Conservation (phyloP, 2,329 filamentous ascomycete genomes). For the Blastomyces parvus region DNA sequence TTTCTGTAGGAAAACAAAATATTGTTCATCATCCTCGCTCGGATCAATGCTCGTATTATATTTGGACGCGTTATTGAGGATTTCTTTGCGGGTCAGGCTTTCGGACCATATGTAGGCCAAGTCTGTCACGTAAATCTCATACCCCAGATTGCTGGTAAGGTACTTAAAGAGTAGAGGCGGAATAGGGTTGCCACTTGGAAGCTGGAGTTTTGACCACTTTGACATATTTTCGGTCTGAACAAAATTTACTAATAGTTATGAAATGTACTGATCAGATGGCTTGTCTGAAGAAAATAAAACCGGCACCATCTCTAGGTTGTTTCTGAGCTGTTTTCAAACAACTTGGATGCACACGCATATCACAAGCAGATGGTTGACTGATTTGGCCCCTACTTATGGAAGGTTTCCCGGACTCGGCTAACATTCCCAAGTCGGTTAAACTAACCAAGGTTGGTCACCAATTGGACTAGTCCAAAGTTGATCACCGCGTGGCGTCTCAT, state of each 20-base stretch:
- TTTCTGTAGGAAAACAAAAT: conserved; percentile 47
- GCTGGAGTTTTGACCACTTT: conserved; percentile 29
- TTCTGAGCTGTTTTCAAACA: background rate
- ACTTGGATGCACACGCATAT: background rate
- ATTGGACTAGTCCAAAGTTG: too few relatives aligned
- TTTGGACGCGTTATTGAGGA: conserved; percentile 41
- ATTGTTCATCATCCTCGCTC: conserved; percentile 47
- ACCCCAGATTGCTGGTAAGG: conserved; percentile 30
- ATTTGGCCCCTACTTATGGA: background rate
- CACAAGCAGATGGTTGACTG: background rate
- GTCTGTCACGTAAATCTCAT: conserved; percentile 49
- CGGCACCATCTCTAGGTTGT: background rate
- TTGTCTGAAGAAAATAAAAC: background rate
- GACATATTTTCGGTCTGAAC: background rate
- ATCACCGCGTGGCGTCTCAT: background rate
- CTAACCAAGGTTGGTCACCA: background rate
- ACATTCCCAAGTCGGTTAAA: conserved; percentile 1
- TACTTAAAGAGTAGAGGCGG: conserved; percentile 36
- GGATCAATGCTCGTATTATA: conserved; percentile 51
- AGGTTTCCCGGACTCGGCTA: conserved; percentile 9
- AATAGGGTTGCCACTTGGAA: conserved; percentile 18
- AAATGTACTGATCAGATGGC: background rate
- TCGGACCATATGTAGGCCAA: conserved; percentile 51
- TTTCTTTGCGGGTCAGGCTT: conserved; percentile 35
- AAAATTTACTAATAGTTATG: background rate